phyloP scores from a whole-genome alignment of 75 land plant species.

The Cupressus sempervirens region DNA sequence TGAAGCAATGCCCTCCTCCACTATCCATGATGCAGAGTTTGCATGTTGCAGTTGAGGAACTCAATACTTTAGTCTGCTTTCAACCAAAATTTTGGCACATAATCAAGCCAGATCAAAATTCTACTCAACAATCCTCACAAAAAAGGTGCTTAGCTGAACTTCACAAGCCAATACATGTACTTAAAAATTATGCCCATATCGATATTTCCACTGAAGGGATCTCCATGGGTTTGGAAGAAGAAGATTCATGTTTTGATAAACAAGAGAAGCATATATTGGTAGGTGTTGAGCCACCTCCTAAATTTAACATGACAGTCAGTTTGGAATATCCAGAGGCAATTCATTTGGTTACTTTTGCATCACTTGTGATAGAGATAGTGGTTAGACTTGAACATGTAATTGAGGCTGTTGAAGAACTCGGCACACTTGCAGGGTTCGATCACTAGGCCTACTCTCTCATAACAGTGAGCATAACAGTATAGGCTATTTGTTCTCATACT shows the following conservation, averaged over 20 bases:
- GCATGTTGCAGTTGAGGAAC: constrained; percentile 15
- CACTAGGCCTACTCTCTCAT: neutral
- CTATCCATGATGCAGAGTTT: constrained; percentile 12
- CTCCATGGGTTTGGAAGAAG: neutral
- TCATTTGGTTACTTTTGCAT: constrained; percentile 20
- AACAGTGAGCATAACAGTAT: too few relatives aligned
- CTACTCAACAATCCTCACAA: neutral
- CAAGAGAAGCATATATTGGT: neutral
- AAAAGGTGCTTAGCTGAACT: neutral
- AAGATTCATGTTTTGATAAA: neutral
- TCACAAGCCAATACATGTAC: neutral
- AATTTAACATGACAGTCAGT: neutral
- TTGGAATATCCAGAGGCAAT: constrained; percentile 6
- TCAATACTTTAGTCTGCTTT: neutral
- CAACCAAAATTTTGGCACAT: neutral
- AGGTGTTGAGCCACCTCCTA: neutral
- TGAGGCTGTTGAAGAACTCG: constrained; percentile 48
- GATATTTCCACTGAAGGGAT: neutral
- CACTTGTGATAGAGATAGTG: constrained; percentile 29
- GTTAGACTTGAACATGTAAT: constrained; percentile 34
- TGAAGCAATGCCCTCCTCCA: constrained; percentile 16
- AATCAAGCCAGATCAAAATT: neutral
- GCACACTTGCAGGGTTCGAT: constrained; percentile 34
- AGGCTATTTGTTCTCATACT: too few relatives aligned
- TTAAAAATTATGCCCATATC: neutral